phyloP scores from a whole-genome alignment of 306 rosid species.

The Cicer bijugum region DNA sequence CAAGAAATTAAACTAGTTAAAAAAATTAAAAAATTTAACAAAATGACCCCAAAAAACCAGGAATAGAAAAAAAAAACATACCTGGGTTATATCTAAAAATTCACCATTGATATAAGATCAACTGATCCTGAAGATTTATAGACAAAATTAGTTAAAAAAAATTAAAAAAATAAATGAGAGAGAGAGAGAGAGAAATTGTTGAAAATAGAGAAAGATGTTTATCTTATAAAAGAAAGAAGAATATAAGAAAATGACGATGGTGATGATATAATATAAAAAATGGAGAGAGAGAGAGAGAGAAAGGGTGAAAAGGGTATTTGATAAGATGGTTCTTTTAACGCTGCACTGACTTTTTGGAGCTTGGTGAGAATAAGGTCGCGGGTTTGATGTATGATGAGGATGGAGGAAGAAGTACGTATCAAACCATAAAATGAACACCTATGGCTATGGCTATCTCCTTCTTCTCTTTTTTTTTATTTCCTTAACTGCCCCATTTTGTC shows the following conservation, averaged over 20 bases:
- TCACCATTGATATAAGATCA: slow-evolving; percentile 51
- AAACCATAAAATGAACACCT: too few species aligned
- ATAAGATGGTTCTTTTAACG: slow-evolving; percentile 69
- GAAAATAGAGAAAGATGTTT: slow-evolving; percentile 41
- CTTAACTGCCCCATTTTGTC: too few species aligned
- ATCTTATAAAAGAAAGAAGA: slow-evolving; percentile 41
- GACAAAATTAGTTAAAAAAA: slow-evolving; percentile 39
- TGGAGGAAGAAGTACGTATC: too few species aligned
- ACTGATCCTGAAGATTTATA: slow-evolving; percentile 56
- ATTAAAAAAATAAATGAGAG: neutral
- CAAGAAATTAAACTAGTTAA: neutral
- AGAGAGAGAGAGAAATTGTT: slow-evolving; percentile 35
- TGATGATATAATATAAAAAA: slow-evolving; percentile 37
- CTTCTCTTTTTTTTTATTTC: too few species aligned
- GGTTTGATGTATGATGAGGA: slow-evolving; percentile 31
- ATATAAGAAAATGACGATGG: slow-evolving; percentile 34
- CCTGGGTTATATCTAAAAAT: slow-evolving; percentile 59
- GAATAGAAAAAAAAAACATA: neutral
- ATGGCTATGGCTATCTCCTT: too few species aligned
- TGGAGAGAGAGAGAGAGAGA: neutral
- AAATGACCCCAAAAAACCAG: slow-evolving; percentile 11
- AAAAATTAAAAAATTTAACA: neutral
- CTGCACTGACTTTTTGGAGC: slow-evolving; percentile 75
- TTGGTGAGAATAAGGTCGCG: slow-evolving; percentile 57
- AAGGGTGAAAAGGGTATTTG: slow-evolving; percentile 51